Base-by-base conservation (phyloP, 345 rosid species). In the Heritiera littoralis region DNA sequence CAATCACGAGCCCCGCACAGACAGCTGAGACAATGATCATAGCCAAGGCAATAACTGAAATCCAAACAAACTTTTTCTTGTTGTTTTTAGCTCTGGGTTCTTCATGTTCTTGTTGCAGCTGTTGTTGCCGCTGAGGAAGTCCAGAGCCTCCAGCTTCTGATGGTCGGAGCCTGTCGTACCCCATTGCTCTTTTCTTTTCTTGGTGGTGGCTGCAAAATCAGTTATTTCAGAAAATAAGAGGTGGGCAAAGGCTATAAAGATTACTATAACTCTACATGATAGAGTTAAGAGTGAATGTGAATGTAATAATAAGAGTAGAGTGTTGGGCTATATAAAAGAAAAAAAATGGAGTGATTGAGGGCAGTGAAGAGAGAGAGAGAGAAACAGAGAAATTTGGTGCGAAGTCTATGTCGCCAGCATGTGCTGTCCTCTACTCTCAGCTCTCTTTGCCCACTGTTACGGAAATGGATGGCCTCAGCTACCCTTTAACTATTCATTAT, bases 1-100 rank as follows among this genome's bases (percentile, higher is more conserved):
- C 85, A 71, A 90, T 45, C 18, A 91, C 54, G 17, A 86, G 30
- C 1, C 79, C 67, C 63, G 92, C 90, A 52, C 90, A 88, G 40
- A 89, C 83, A 0, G 84, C 92, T 40, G 98, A 86, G 78, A 89
- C 89, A 23, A 89, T 66, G 76, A 96, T 86, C 28, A 96, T 78
- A 7, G 84, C 55, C 0, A 88, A 12, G 48, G 92, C 66, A 76
- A 90, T 48, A n/a, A 86, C 60, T 6, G 92, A 87, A 64, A 92
- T 75, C 23, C 89, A 55, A 58, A 89, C 12, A 41, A 92, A 35
- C 81, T 86, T 89, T 80, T 78, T 88, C 20, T 76, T 77, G 65
- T 77, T 74, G 48, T 20, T 46, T 67, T 55, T 69, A 48, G 80
- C 68, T 82, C 74, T 54, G 82, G 79, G 54, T 46, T 18, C 56